phyloP scores from a whole-genome alignment of 2,329 filamentous ascomycete species.

The Diaporthe vaccinii region DNA sequence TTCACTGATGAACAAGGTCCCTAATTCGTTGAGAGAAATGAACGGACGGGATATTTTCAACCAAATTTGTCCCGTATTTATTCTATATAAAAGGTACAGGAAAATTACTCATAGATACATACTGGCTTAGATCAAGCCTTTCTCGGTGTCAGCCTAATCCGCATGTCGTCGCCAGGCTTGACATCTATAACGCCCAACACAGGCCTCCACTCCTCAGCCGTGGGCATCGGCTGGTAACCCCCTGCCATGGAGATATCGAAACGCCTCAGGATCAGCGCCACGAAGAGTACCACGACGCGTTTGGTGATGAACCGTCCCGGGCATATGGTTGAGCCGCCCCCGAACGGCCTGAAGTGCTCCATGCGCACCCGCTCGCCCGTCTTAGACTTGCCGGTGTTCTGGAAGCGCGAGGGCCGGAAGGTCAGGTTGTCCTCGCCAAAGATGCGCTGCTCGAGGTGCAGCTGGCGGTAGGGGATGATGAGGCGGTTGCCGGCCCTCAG shows the following conservation, averaged over 20 bases:
- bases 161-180: background rate
- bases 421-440: background rate
- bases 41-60: too few relatives aligned
- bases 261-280: background rate
- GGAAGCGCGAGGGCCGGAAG: background rate
- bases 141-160: background rate
- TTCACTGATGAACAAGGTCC: too few relatives aligned
- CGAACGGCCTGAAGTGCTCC: background rate
- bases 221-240: background rate
- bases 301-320: background rate
- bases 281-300: background rate
- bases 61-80: too few relatives aligned
- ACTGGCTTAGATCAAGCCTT: background rate
- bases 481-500: background rate
- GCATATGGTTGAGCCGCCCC: background rate
- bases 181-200: background rate
- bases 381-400: background rate
- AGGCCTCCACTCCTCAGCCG: background rate
- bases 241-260: background rate
- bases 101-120: too few relatives aligned
- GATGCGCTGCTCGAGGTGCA: background rate
- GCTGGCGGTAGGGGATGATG: background rate
- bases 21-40: too few relatives aligned
- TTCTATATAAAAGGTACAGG: too few relatives aligned
- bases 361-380: background rate